Base-by-base conservation (phyloP, 2,329 filamentous ascomycete species). In the Colletotrichum echinochloae region DNA sequence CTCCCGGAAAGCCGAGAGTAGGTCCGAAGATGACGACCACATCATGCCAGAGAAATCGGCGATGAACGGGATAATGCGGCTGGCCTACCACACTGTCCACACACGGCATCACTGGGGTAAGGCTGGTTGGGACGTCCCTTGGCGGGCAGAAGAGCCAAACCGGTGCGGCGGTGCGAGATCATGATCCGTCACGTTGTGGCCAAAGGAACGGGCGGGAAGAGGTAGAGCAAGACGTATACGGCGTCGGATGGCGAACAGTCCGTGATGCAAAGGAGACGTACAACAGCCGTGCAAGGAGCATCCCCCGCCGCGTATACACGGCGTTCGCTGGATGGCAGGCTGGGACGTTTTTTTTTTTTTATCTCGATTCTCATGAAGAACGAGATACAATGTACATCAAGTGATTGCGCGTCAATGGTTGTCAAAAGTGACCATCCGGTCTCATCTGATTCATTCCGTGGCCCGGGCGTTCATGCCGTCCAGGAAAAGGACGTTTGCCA, bases 381-480 rank as follows among this genome's bases (percentile, higher is more conserved):
- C 41, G n/a, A 44, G 41, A 12, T 28, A 46, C 54, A 56, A 56
- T n/a, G n/a, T n/a, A n/a, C 8, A 37, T 41, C 4, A 23, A 35
- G 9, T 33, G 64, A 66, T 70, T 70, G 67, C 63, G 67, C 64
- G 67, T 67, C 63, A 46, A 20, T 28, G 44, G 56, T 62, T 16
- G 30, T 66, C 28, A 44, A 56, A 66, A 67, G 56, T 67, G 41
- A 26, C 57, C 44, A 63, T 67, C 67, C 57, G 67, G 63, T 67
- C 63, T 70, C 67, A 67, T 61, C 64, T 67, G 67, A 70, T 51
- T 37, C 44, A 57, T 54, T 37, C 57, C 64, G 63, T 60, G 26
- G 56, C 35, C 57, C 57, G 57, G 52, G 51, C 52, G 39, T 59
- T 62, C 51, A 66, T 57, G 56, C 57, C 56, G 57, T 30, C 66